These are phyloP conservation scores for Lyophyllum semitale DNA, from an alignment of 768 basidiomycete species.

Conservation along the genomic window DNA sequence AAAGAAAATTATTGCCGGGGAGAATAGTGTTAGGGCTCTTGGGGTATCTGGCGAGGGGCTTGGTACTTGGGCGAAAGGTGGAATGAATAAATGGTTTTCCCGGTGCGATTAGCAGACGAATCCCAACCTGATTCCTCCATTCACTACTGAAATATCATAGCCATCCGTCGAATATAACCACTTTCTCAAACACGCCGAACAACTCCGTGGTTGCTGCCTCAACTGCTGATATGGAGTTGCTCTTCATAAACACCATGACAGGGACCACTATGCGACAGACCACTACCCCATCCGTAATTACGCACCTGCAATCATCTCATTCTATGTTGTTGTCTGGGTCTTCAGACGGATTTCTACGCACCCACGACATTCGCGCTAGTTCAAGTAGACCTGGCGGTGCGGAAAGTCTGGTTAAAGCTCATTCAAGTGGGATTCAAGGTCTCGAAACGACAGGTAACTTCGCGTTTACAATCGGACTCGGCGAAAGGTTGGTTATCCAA, in stretches of 20 bases:
- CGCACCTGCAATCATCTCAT: conserved; percentile 67
- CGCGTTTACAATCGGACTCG: conserved; percentile 85
- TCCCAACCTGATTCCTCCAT: conserved; percentile 2
- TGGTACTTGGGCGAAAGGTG: conserved; percentile 84
- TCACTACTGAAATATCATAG: conserved; percentile 12
- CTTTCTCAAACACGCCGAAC: conserved; percentile 49
- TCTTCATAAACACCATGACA: conserved; percentile 73
- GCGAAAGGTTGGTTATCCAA: conserved; percentile 61
- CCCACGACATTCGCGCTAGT: conserved; percentile 70
- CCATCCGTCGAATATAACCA: conserved; percentile 28
- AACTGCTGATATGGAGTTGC: conserved; percentile 58
- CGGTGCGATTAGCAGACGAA: conserved; percentile 45
- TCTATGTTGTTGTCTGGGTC: conserved; percentile 68
- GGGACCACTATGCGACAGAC: conserved; percentile 64
- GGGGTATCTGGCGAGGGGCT: conserved; percentile 63
- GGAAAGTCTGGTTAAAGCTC: conserved; percentile 70
- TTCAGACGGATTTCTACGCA: conserved; percentile 71
- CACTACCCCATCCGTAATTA: conserved; percentile 55
- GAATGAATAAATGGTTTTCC: conserved; percentile 81
- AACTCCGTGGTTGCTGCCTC: conserved; percentile 62
- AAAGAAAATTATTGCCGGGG: conserved; percentile 74
- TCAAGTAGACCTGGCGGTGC: conserved; percentile 45
- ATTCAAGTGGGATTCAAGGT: conserved; percentile 80
- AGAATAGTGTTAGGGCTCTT: conserved; percentile 73
- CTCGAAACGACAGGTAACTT: conserved; percentile 79